These are phyloP conservation scores for Eutrema yunnanense DNA, from an alignment of 345 rosid species.

Conservation along the genomic window DNA sequence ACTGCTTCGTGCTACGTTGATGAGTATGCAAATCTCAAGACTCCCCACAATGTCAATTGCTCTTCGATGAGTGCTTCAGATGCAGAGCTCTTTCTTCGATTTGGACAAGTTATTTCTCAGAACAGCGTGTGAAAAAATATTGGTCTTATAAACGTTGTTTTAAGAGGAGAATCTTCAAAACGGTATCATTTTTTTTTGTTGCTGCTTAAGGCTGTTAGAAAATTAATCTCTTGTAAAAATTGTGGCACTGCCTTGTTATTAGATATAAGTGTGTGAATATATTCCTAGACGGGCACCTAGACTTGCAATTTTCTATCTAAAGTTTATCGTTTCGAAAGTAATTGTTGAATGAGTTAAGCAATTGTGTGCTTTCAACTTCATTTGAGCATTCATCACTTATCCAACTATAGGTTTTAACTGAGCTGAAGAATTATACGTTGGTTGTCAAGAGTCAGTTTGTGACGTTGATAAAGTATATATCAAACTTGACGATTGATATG, in stretches of 20 bases:
- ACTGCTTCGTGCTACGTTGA: conserved; percentile 55
- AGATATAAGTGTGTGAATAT: conserved; percentile 14
- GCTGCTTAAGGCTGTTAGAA: background rate
- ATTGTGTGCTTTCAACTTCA: too few species aligned
- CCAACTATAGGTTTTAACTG: too few species aligned
- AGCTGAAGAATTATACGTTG: too few species aligned
- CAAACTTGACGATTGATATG: too few species aligned
- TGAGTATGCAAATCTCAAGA: conserved; percentile 82
- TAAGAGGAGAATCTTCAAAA: background rate
- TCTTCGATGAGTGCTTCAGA: conserved; percentile 97
- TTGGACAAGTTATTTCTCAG: conserved; percentile 93
- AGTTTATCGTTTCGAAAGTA: background rate
- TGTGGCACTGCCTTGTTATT: background rate
- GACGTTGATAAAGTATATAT: too few species aligned
- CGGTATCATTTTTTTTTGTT: background rate
- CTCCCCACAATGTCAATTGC: conserved; percentile 70
- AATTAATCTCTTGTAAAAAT: background rate
- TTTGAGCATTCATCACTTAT: too few species aligned
- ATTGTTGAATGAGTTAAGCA: background rate
- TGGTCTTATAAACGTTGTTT: background rate
- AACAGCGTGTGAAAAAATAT: conserved; percentile 39
- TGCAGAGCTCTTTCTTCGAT: conserved; percentile 82
- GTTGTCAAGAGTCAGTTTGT: too few species aligned
- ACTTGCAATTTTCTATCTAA: background rate
- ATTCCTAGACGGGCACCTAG: background rate